A percentile compares a stretch with the other conserved stretches of the same genome.
phyloP scores from a whole-genome alignment of 1,284 basidiomycete species.

The Sporisorium graminicola region DNA sequence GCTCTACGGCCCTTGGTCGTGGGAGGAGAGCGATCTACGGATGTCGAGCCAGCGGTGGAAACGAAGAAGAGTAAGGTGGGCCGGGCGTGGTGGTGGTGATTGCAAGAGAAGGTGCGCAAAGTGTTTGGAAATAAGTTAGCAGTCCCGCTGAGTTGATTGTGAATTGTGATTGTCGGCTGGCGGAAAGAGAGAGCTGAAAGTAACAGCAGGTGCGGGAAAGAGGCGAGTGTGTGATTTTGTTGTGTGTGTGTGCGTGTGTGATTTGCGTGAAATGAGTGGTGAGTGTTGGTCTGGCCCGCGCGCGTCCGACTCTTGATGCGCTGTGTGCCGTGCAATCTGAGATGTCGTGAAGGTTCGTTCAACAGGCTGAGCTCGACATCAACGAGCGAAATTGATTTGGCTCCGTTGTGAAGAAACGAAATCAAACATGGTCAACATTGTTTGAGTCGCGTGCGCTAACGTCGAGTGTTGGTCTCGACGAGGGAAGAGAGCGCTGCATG shows the following conservation, averaged over 20 bases:
- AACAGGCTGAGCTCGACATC: not conserved
- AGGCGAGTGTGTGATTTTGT: not conserved
- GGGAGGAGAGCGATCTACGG: not conserved
- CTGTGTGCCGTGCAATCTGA: not conserved
- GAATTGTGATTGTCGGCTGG: not conserved
- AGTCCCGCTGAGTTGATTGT: not conserved
- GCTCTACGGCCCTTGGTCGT: slow-evolving; percentile 1
- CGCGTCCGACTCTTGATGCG: not conserved
- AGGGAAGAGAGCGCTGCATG: too few species aligned
- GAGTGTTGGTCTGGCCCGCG: slow-evolving; percentile 3
- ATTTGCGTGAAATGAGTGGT: slow-evolving; percentile 1
- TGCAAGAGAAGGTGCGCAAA: not conserved
- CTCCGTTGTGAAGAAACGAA: not conserved
- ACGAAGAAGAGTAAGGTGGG: not conserved
- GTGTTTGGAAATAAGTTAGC: not conserved
- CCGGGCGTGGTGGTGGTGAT: not conserved
- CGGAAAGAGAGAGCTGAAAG: not conserved
- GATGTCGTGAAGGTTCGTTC: not conserved
- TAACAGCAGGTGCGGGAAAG: not conserved
- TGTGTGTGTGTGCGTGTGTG: not conserved
- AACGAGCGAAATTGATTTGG: not conserved
- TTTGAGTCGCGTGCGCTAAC: slow-evolving; percentile 4
- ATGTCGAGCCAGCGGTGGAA: not conserved
- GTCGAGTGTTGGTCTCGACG: slow-evolving; percentile 1
- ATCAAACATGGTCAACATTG: not conserved